Evolutionary conservation across 495 filamentous ascomycete species (phyloP).

Genomic region (Penicillium angulare): DNA sequence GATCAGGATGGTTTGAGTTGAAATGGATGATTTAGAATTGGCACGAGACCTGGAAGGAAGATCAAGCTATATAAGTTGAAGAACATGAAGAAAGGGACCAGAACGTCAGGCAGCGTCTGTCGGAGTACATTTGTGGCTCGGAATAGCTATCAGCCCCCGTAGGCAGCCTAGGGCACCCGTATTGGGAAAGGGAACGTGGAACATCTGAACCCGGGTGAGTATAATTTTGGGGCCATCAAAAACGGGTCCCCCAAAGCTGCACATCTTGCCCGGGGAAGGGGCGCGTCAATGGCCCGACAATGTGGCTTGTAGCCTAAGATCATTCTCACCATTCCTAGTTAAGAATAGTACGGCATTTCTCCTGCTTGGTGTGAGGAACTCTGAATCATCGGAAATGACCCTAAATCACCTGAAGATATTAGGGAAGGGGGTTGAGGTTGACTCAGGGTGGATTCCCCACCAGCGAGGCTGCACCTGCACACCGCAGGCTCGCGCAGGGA

Average conservation of each 20-base stretch:
- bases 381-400: too few species aligned
- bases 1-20: conserved; percentile 10
- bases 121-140: background rate
- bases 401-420: conserved; percentile 9
- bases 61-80: conserved; percentile 1
- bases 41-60: background rate
- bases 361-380: conserved; percentile 12
- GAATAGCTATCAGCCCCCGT: conserved; percentile 5
- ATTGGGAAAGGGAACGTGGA: conserved; percentile 7
- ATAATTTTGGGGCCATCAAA: background rate
- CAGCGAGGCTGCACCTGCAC: conserved; percentile 14
- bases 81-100: conserved; percentile 1
- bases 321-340: conserved; percentile 9
- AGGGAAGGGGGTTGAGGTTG: background rate
- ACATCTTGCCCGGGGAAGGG: background rate
- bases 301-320: conserved; percentile 13
- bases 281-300: background rate
- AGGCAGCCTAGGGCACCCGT: conserved; percentile 12
- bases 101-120: conserved; percentile 10
- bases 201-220: too few species aligned
- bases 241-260: background rate
- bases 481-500: conserved; percentile 13
- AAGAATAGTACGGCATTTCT: background rate
- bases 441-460: background rate
- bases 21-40: conserved; percentile 7